phyloP scores from a whole-genome alignment of 257 asterid genomes.

The Verbascum thapsus region DNA sequence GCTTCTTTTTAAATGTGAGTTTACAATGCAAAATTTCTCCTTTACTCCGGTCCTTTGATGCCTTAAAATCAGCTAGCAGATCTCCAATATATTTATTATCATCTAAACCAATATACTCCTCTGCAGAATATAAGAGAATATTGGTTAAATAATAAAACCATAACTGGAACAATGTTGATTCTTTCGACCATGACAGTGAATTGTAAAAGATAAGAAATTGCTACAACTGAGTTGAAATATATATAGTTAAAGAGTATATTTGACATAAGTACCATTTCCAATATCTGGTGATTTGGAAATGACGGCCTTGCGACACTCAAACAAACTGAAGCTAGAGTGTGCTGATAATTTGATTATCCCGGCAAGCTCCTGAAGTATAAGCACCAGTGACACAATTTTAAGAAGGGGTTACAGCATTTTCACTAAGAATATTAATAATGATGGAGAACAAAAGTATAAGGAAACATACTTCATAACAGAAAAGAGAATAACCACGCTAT shows the following conservation, averaged over 20 bases:
- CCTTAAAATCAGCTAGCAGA: slow-evolving; percentile 90
- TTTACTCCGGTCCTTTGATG: slow-evolving; percentile 90
- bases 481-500: slow-evolving; percentile 15
- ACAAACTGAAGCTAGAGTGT: slow-evolving; percentile 87
- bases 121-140: slow-evolving; percentile 41
- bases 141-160: slow-evolving; percentile 19
- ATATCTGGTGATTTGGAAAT: slow-evolving; percentile 90
- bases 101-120: slow-evolving; percentile 90
- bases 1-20: slow-evolving; percentile 81
- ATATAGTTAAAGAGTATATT: background rate
- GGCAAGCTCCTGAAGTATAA: slow-evolving; percentile 79
- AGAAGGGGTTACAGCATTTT: slow-evolving; percentile 11
- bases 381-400: slow-evolving; percentile 18
- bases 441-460: slow-evolving; percentile 21
- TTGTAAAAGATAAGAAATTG: no score
- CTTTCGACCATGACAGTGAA: slow-evolving; percentile 14
- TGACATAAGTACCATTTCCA: slow-evolving; percentile 68
- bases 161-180: slow-evolving; percentile 7
- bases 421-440: slow-evolving; percentile 16
- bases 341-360: slow-evolving; percentile 89
- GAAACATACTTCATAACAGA: slow-evolving; percentile 3
- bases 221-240: slow-evolving; percentile 1
- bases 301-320: slow-evolving; percentile 91
- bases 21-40: slow-evolving; percentile 95
- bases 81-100: slow-evolving; percentile 96